phyloP scores from a whole-genome alignment of 345 rosid genomes.

The Syzygium jambos region DNA sequence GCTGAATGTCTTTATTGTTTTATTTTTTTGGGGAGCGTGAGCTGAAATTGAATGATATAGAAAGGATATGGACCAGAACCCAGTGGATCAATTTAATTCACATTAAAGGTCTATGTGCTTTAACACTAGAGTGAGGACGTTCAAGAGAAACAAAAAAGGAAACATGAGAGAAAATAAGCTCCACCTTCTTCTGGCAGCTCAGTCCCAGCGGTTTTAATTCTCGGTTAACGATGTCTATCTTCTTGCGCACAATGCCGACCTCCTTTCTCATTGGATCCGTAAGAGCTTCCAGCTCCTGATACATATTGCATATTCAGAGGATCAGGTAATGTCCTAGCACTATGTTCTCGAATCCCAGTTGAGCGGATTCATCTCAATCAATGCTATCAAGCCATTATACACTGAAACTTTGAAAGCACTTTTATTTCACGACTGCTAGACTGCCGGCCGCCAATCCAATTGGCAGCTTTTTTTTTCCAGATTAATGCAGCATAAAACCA shows the following conservation, averaged over 20 bases:
- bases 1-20: neutral
- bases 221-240: slow-evolving; percentile 32
- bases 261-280: slow-evolving; percentile 73
- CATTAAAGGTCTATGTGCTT: neutral
- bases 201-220: slow-evolving; percentile 53
- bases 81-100: neutral
- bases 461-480: neutral
- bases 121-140: neutral
- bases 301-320: neutral
- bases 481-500: neutral
- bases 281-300: slow-evolving; percentile 60
- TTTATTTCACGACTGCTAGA: neutral
- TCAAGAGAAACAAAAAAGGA: neutral
- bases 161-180: neutral
- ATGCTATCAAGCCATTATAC: neutral
- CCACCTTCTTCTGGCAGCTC: slow-evolving; percentile 60
- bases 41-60: neutral
- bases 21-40: neutral
- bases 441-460: neutral
- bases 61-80: neutral
- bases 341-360: neutral
- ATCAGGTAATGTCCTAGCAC: neutral
- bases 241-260: slow-evolving; percentile 39
- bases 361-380: neutral
- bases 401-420: neutral